Evolutionary conservation across 805 yeast genomes (phyloP), one percentile per base, ranked within the genome.

Genomic region (Spathaspora arborariae): DNA sequence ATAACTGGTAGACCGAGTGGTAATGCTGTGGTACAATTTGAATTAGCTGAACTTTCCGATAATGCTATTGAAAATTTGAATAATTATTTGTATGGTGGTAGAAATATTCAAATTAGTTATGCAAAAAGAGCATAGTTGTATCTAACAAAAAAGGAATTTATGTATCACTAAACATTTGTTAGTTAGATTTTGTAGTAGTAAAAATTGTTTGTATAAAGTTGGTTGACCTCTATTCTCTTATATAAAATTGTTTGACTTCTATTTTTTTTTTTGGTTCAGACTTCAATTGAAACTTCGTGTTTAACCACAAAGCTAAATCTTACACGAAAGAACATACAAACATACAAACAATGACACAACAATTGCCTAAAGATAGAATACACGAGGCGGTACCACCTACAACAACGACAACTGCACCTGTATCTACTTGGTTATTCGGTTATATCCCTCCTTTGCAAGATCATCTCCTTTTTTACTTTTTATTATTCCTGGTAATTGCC

Each of bases 71-170:
- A 72, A 39, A 86, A 85, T 66, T 76, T 94, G 58, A 76, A 88
- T 60, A 82, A 81, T 44, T 92, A 91, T 68, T 81, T 76, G 49
- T 92, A 91, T 59, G 98, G 97, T 56, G 88, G 84, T 37, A 82
- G 96, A 57, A 80, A 78, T 51, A 70, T 91, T 54, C 72, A 65
- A 20, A 78, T 92, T 34, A 70, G 90, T 1, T 91, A 75, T 64
- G 97, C 91, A 15, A 68, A 70, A 47, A 54, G 22, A 26, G n/a
- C 35, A 9, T 3, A 15, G 4, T 13, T 30, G n/a, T n/a, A n/a
- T n/a, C n/a, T n/a, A n/a, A n/a, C n/a, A n/a, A n/a, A n/a, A n/a
- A n/a, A n/a, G n/a, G n/a, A n/a, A n/a, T n/a, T n/a, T n/a, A n/a
- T n/a, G n/a, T n/a, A n/a, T n/a, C n/a, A n/a, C n/a, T n/a, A n/a